Percentiles rank a stretch among this genome's conserved stretches.
phyloP scores from a whole-genome alignment of 176 grass and related monocot species.

The Rhynchospora pubera region DNA sequence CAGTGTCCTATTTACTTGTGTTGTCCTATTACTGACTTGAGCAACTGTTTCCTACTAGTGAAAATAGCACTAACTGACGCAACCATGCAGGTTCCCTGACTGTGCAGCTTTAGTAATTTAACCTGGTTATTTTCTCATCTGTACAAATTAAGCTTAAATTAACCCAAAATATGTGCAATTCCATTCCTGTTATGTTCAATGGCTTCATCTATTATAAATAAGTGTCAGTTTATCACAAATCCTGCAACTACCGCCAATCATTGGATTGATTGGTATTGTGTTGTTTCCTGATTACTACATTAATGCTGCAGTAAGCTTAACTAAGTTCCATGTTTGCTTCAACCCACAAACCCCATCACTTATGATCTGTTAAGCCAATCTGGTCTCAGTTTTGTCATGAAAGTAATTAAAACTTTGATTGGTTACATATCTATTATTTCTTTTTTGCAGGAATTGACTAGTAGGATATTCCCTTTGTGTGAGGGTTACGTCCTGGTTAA shows the following conservation, averaged over 20 bases:
- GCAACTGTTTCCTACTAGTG: not conserved
- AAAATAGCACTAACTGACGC: not conserved
- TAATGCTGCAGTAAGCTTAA: not conserved
- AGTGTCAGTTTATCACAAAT: not conserved
- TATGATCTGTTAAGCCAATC: not conserved
- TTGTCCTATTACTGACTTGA: not conserved
- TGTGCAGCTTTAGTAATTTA: not conserved
- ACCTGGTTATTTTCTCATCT: not conserved
- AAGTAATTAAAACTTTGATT: not conserved
- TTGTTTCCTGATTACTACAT: not conserved
- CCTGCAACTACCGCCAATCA: not conserved
- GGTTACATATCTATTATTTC: conserved; percentile 18
- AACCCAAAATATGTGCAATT: not conserved
- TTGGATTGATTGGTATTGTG: not conserved
- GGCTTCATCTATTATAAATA: not conserved
- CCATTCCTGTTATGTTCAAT: not conserved
- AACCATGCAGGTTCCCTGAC: not conserved
- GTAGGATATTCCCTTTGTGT: conserved; percentile 76
- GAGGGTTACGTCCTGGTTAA: conserved; percentile 78
- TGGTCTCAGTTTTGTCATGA: not conserved
- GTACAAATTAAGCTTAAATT: not conserved
- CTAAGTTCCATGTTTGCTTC: not conserved
- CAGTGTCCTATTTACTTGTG: not conserved
- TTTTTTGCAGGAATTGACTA: conserved; percentile 64
- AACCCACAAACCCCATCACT: not conserved